Conservation (phyloP, 768 basidiomycete species). For the Plicaturopsis crispa region DNA sequence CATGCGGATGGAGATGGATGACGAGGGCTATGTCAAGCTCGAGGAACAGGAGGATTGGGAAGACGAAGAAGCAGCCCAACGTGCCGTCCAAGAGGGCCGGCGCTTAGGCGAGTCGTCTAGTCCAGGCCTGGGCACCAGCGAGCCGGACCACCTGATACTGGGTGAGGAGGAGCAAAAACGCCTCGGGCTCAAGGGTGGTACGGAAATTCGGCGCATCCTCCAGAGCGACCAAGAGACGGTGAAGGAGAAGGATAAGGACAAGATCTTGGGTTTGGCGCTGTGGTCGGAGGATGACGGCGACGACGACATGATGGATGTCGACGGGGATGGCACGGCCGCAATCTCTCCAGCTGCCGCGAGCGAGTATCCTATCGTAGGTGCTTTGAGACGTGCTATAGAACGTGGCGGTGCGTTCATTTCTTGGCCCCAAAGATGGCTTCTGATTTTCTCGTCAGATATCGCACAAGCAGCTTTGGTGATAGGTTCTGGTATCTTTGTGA, state of each 20-base stretch:
- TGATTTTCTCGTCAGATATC: no score
- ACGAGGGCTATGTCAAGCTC: neutral
- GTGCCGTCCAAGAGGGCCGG: neutral
- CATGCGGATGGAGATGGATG: neutral
- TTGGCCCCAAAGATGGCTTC: no score
- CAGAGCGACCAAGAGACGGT: neutral
- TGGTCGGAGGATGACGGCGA: no score
- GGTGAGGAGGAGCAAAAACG: neutral
- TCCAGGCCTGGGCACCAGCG: neutral
- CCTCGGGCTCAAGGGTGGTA: neutral
- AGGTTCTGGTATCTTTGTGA: slow-evolving; percentile 30
- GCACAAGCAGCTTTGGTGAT: no score
- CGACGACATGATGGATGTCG: slow-evolving; percentile 5
- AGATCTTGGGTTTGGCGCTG: neutral
- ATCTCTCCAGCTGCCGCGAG: no score
- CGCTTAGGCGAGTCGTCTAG: neutral
- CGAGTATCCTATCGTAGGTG: no score
- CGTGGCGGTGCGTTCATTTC: no score
- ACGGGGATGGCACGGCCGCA: no score
- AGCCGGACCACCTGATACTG: neutral
- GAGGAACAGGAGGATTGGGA: neutral
- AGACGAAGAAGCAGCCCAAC: neutral
- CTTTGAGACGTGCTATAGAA: no score
- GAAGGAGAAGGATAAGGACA: neutral
- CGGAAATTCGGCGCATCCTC: neutral